These are phyloP conservation scores for Candida montana DNA, from an alignment of 805 yeast species.

Conservation along the genomic window DNA sequence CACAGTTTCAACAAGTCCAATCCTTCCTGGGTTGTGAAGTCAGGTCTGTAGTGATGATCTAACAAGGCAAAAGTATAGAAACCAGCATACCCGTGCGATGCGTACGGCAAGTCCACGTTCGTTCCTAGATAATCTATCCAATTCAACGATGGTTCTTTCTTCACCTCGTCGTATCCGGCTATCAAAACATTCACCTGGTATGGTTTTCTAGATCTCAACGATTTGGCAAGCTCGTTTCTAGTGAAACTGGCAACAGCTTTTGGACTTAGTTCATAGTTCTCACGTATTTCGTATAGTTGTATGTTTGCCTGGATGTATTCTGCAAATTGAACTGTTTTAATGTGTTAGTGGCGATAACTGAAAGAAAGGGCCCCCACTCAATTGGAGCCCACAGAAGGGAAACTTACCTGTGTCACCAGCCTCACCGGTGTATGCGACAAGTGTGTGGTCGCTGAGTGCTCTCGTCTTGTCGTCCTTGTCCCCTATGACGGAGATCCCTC, in stretches of 20 bases:
- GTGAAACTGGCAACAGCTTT: conserved; percentile 84
- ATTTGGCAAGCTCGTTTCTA: conserved; percentile 80
- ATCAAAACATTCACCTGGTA: conserved; percentile 88
- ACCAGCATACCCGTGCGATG: conserved; percentile 98
- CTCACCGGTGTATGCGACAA: conserved; percentile 91
- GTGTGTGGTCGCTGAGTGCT: conserved; percentile 62
- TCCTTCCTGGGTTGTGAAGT: conserved; percentile 74
- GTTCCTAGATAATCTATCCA: conserved; percentile 96
- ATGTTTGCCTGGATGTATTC: conserved; percentile 92
- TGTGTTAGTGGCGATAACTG: conserved; percentile 12
- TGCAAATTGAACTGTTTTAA: conserved; percentile 66
- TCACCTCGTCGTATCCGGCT: conserved; percentile 71
- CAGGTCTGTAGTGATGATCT: conserved; percentile 83
- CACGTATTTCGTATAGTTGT: conserved; percentile 82
- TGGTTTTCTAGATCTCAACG: conserved; percentile 90
- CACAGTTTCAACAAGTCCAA: conserved; percentile 66
- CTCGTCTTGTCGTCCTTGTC: conserved; percentile 79
- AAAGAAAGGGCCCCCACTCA: no score
- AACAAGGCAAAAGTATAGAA: conserved; percentile 86
- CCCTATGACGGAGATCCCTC: conserved; percentile 82
- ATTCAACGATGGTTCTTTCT: conserved; percentile 59
- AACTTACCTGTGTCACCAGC: conserved; percentile 75
- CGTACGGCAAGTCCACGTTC: conserved; percentile 84
- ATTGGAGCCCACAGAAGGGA: no score
- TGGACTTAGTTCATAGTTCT: conserved; percentile 75